Evolutionary conservation across 2,329 filamentous ascomycete species (phyloP), one percentile per base, ranked within the genome.

Genomic region (Fusarium sp.): DNA sequence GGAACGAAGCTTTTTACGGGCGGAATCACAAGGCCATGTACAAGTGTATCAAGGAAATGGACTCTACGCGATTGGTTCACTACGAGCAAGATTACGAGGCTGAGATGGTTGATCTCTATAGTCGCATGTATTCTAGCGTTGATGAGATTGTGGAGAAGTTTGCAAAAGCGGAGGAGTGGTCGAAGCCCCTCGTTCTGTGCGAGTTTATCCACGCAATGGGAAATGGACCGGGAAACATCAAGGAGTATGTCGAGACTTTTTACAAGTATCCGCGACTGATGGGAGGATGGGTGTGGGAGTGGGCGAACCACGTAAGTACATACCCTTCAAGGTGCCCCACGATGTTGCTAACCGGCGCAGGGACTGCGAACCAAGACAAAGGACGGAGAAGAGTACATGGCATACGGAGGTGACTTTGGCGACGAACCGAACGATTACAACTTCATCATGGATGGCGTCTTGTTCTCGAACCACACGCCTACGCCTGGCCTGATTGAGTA

Each of bases 1-100:
- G 92, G 0, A 94, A 94, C 75, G 92, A 94, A 78, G 88, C 91
- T 0, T 93, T 92, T 78, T 93, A 92, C 75, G 92, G 92, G 1
- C 82, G 84, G 14, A 94, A 94, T 75, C 90, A 92, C 77, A 85
- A 85, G 45, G 89, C 88, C 72, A 68, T 68, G 65, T 63, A 63
- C 40, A 40, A 84, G 81, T 22, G 13, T 18, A 36, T 58, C 31
- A 58, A 58, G 18, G 33, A 18, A 0, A 36, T 36, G 20, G 54
- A 58, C 2, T 13, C 33, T 3, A 58, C 33, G 22, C 22, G 54
- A n/a, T 18, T 36, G 16, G 33, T 58, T 5, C 54, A 58, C 33
- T 58, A 58, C 10, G 54, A 58, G 54, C 31, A 36, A 22, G 54
- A 58, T 6, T 36, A 36, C 10, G 33, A 58, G 18, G 54, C 54